Conservation (phyloP, 1,284 basidiomycete species). For the Ceratobasidium sp. region DNA sequence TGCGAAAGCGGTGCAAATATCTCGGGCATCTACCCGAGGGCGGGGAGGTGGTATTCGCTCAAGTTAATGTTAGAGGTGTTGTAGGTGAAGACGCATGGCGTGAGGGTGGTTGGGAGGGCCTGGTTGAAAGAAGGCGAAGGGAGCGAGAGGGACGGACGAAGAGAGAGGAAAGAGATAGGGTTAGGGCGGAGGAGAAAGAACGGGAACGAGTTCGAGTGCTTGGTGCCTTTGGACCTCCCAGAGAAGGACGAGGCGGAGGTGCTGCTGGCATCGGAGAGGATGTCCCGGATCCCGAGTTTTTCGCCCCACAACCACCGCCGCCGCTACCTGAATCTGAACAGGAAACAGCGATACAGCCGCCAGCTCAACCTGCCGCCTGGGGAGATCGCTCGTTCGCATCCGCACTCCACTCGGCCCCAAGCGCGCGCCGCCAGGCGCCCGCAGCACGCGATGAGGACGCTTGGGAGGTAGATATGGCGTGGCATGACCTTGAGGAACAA, state of each 20-base stretch:
- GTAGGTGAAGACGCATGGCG: slow-evolving; percentile 70
- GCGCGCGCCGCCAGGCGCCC: slow-evolving; percentile 44
- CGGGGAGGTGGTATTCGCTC: slow-evolving; percentile 93
- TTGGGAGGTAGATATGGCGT: slow-evolving; percentile 81
- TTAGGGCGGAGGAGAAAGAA: slow-evolving; percentile 77
- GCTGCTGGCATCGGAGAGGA: slow-evolving; percentile 48
- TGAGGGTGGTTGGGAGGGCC: slow-evolving; percentile 80
- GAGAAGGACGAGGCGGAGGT: slow-evolving; percentile 30
- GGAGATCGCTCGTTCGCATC: slow-evolving; percentile 81
- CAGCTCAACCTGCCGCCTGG: slow-evolving; percentile 64
- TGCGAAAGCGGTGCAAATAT: slow-evolving; percentile 95
- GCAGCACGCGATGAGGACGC: slow-evolving; percentile 61
- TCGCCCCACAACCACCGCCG: slow-evolving; percentile 45
- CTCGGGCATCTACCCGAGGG: slow-evolving; percentile 91
- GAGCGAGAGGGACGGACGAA: slow-evolving; percentile 79
- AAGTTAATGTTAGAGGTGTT: slow-evolving; percentile 82
- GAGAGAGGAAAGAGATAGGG: slow-evolving; percentile 85
- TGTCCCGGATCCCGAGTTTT: slow-evolving; percentile 50
- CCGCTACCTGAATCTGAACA: slow-evolving; percentile 50
- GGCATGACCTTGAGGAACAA: slow-evolving; percentile 78
- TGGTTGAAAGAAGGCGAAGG: slow-evolving; percentile 77
- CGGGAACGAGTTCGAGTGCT: slow-evolving; percentile 62
- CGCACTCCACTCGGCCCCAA: slow-evolving; percentile 62
- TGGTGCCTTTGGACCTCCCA: slow-evolving; percentile 35
- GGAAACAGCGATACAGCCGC: slow-evolving; percentile 47